These are phyloP conservation scores for Diaporthe sp. DNA, from an alignment of 2,329 filamentous ascomycete genomes.

Conservation along the genomic window DNA sequence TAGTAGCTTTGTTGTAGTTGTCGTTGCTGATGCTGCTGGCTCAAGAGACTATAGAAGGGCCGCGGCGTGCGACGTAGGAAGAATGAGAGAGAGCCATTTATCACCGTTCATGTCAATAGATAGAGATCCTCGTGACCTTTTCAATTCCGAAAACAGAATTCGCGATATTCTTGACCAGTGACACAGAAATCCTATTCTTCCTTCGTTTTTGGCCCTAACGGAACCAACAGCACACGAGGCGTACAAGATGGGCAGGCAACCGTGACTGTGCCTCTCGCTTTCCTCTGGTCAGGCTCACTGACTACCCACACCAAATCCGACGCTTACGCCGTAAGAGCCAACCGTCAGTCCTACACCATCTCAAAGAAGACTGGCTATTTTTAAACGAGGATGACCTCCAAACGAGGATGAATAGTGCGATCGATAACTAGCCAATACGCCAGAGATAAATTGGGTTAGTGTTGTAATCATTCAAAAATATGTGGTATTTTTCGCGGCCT, in stretches of 20 bases:
- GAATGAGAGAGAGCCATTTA: neutral
- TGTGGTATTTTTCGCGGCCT: constrained; percentile 48
- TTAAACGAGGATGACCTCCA: neutral
- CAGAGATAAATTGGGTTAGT: neutral
- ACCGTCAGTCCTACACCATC: neutral
- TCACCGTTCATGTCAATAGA: neutral
- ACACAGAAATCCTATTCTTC: neutral
- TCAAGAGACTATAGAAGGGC: neutral
- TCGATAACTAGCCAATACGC: neutral
- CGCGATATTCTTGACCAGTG: neutral
- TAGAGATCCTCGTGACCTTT: neutral
- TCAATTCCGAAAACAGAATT: neutral
- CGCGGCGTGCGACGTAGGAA: neutral
- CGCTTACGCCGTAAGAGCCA: constrained; percentile 4
- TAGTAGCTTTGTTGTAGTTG: neutral
- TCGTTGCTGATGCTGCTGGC: neutral
- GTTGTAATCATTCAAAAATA: neutral
- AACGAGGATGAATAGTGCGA: neutral
- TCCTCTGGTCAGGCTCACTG: neutral
- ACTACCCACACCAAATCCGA: neutral
- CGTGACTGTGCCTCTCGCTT: constrained; percentile 8
- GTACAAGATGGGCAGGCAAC: neutral
- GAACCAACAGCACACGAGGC: neutral
- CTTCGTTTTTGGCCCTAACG: neutral
- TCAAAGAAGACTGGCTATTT: neutral